A percentile compares a stretch with the other conserved stretches of the same genome.
Conservation (phyloP, 257 asterid genomes). For the Gentiana straminea region DNA sequence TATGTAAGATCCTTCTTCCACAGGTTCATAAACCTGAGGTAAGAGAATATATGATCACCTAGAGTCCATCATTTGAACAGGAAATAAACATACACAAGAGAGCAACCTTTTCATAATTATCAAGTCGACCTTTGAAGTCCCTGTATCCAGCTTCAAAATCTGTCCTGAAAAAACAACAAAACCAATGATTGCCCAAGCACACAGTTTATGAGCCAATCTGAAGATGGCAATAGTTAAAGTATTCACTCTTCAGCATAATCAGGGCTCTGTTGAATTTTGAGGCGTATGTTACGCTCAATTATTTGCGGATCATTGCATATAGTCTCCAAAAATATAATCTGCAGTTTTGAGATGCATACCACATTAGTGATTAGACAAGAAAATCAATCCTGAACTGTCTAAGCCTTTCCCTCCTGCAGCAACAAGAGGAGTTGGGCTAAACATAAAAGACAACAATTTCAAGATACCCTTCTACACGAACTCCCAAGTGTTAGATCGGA, state of each 20-base stretch:
- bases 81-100: conserved; percentile 10
- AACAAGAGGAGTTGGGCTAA: too few species aligned
- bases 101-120: conserved; percentile 82
- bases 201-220: conserved; percentile 7
- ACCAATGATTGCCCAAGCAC: conserved; percentile 18
- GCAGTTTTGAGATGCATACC: conserved; percentile 17
- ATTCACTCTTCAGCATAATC: conserved; percentile 95
- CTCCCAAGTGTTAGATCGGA: too few species aligned
- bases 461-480: too few species aligned
- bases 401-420: too few species aligned
- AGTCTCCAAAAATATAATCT: conserved; percentile 94
- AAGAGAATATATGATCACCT: conserved; percentile 5
- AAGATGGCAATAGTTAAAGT: conserved; percentile 14
- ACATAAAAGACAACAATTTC: too few species aligned
- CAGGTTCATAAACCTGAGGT: conserved; percentile 85
- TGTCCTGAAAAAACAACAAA: conserved; percentile 52
- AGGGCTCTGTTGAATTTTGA: conserved; percentile 99
- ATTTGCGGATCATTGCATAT: conserved; percentile 75
- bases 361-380: conserved; percentile 18
- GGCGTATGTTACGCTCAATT: conserved; percentile 97
- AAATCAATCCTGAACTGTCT: background rate
- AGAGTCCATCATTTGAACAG: conserved; percentile 7
- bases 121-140: conserved; percentile 86
- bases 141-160: conserved; percentile 98
- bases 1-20: conserved; percentile 96